Conservation (phyloP, 192 early-diverging fungal genomes). For the Dissophora globulifera region DNA sequence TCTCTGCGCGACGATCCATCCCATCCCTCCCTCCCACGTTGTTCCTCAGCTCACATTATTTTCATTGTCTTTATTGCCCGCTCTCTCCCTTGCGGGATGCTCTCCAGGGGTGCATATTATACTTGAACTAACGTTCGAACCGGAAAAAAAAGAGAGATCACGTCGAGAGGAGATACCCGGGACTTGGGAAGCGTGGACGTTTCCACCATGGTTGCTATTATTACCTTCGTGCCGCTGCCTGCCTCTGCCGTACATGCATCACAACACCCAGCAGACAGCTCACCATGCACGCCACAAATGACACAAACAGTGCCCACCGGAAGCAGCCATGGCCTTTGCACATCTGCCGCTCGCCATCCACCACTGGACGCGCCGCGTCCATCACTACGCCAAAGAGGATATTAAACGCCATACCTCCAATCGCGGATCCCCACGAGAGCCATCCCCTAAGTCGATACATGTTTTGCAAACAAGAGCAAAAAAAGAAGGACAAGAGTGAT, state of each 20-base stretch:
- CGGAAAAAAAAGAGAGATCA: no score
- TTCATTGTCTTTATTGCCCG: no score
- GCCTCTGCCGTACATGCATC: slow-evolving; percentile 15
- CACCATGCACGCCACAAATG: slow-evolving; percentile 21
- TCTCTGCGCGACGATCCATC: no score
- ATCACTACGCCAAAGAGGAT: slow-evolving; percentile 40
- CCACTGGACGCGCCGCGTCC: slow-evolving; percentile 20
- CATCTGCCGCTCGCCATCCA: slow-evolving; percentile 8
- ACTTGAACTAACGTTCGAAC: no score
- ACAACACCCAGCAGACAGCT: slow-evolving; percentile 10
- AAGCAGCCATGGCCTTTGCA: slow-evolving; percentile 42
- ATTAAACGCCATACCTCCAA: slow-evolving; percentile 49
- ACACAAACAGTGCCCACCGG: slow-evolving; percentile 25
- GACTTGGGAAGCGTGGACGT: no score
- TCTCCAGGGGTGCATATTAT: no score
- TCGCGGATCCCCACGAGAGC: slow-evolving; percentile 41
- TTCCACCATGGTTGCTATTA: background rate
- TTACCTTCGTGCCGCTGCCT: background rate
- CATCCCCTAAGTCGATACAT: slow-evolving; percentile 20
- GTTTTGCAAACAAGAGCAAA: background rate
- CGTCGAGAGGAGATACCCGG: no score
- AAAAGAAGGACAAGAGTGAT: background rate
- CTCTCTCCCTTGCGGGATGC: no score
- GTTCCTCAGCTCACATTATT: no score
- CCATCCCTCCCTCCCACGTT: no score